These are phyloP conservation scores for Sporothrix variecibatus DNA, from an alignment of 2,329 filamentous ascomycete genomes.

Conservation along the genomic window DNA sequence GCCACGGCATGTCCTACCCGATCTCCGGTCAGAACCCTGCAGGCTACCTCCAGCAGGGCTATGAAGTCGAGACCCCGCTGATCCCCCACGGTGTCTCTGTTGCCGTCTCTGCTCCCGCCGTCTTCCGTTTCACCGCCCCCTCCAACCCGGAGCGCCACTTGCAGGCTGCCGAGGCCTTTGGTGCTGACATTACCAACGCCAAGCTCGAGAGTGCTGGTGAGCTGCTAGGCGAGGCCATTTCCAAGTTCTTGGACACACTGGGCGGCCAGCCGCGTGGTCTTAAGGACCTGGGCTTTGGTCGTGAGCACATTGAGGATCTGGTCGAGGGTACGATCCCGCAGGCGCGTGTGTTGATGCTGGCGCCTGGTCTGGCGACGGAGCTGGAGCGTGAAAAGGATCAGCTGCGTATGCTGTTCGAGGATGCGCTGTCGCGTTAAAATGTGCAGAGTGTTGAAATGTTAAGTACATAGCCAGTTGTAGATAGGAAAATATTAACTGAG, in stretches of 20 bases:
- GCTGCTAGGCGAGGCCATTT: slow-evolving; percentile 79
- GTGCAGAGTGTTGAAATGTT: neutral
- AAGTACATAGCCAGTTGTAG: neutral
- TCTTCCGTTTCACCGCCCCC: slow-evolving; percentile 54
- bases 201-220: slow-evolving; percentile 89
- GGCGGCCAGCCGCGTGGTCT: slow-evolving; percentile 90
- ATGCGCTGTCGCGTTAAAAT: slow-evolving; percentile 44
- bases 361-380: slow-evolving; percentile 75
- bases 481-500: neutral
- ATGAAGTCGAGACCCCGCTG: slow-evolving; percentile 72
- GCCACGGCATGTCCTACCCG: slow-evolving; percentile 89
- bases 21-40: slow-evolving; percentile 88
- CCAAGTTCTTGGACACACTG: slow-evolving; percentile 76
- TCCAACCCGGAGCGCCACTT: slow-evolving; percentile 91
- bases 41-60: slow-evolving; percentile 86
- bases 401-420: slow-evolving; percentile 68
- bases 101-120: slow-evolving; percentile 48
- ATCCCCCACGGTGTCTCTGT: slow-evolving; percentile 97
- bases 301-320: slow-evolving; percentile 73
- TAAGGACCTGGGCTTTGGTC: slow-evolving; percentile 77
- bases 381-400: slow-evolving; percentile 71
- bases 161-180: slow-evolving; percentile 47
- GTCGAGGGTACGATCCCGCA: slow-evolving; percentile 96
- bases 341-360: slow-evolving; percentile 84
- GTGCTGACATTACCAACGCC: slow-evolving; percentile 76